Evolutionary conservation across 1,284 basidiomycete genomes (phyloP).

Genomic region (Ceratobasidium sp.): DNA sequence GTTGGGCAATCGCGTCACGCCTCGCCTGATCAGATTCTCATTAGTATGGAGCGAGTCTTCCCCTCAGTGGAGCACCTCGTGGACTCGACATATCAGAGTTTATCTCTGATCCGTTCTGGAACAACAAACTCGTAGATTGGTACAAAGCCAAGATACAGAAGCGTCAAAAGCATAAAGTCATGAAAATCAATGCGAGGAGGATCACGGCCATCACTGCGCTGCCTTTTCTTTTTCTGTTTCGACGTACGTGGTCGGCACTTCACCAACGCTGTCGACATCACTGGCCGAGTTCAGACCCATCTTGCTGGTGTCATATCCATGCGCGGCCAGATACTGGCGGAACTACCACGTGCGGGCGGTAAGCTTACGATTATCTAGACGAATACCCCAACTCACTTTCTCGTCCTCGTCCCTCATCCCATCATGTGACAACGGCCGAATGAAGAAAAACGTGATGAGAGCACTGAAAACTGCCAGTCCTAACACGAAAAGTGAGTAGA

Average conservation of each 20-base stretch:
- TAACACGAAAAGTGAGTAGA: constrained; percentile 53
- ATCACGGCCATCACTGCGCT: background rate
- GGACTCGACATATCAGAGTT: background rate
- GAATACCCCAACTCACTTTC: constrained; percentile 59
- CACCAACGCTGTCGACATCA: constrained; percentile 47
- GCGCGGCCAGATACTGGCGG: constrained; percentile 78
- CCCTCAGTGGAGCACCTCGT: background rate
- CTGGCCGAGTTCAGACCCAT: constrained; percentile 64
- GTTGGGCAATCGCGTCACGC: background rate
- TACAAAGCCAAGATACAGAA: background rate
- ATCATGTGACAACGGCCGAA: constrained; percentile 80
- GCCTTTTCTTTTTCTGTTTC: constrained; percentile 39
- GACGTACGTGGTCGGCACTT: constrained; percentile 1
- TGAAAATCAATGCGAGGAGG: background rate
- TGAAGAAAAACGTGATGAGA: constrained; percentile 76
- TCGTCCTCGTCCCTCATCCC: constrained; percentile 84
- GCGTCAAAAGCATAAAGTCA: constrained; percentile 10
- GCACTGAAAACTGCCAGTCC: constrained; percentile 85
- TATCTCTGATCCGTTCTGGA: background rate
- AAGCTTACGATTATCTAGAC: background rate
- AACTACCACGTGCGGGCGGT: constrained; percentile 62
- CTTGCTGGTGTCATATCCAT: constrained; percentile 80
- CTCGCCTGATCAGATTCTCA: background rate
- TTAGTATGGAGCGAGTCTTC: background rate
- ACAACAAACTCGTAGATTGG: background rate